Conservation (phyloP, 352 stramenopile genomes). For the Phytophthora constricta region DNA sequence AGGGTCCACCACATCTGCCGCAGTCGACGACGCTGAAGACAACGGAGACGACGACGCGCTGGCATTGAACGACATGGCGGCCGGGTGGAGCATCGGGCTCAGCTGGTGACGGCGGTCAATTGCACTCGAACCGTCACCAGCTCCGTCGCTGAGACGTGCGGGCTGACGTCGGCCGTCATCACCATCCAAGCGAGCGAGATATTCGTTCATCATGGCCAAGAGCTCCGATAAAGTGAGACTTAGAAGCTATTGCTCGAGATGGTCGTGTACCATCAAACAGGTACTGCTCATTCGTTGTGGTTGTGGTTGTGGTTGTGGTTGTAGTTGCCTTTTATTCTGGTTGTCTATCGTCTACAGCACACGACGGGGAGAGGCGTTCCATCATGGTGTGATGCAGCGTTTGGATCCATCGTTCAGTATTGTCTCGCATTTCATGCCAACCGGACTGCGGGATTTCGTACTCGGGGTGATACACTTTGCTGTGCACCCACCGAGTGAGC, state of each 20-base stretch:
- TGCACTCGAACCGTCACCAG: too few species aligned
- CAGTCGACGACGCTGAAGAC: slow-evolving; percentile 24
- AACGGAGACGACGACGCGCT: slow-evolving; percentile 23
- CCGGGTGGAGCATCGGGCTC: too few species aligned
- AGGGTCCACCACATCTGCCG: slow-evolving; percentile 9
- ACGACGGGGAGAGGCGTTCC: too few species aligned
- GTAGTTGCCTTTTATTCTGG: too few species aligned
- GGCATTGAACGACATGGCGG: background rate
- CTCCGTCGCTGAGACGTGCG: background rate
- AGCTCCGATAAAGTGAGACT: too few species aligned
- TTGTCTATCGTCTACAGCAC: too few species aligned
- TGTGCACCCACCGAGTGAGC: slow-evolving; percentile 44
- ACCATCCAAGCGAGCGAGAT: background rate
- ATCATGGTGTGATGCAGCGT: slow-evolving; percentile 40
- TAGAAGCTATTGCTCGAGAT: too few species aligned
- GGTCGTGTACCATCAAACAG: too few species aligned
- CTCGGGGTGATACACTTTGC: slow-evolving; percentile 37
- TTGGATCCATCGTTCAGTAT: slow-evolving; percentile 45
- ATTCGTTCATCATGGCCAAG: background rate
- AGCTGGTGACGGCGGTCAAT: too few species aligned
- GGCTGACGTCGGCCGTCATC: background rate
- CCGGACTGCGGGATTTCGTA: slow-evolving; percentile 34
- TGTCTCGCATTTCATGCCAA: slow-evolving; percentile 41
- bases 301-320: too few species aligned
- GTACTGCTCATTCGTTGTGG: too few species aligned